Evolutionary conservation across 495 filamentous ascomycete genomes (phyloP), one percentile per base, ranked within the genome.

Genomic region (Annulohypoxylon nitens): DNA sequence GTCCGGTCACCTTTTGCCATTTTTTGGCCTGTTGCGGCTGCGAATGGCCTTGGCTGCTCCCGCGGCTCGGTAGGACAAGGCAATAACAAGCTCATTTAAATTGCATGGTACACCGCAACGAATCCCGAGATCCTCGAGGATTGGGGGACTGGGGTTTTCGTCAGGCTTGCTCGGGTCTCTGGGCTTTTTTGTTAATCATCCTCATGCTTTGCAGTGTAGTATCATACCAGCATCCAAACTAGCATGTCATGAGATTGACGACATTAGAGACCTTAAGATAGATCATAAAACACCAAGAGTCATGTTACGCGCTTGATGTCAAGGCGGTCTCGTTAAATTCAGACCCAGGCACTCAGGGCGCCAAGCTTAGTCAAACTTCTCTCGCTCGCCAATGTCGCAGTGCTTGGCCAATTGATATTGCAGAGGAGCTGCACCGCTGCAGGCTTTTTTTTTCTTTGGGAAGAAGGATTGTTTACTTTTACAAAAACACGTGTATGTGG

Each of bases 101-200:
- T 71, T 72, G 73, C 64, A 69, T 71, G 45, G 64, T 64, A 60
- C 64, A 64, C 58, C 61, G 71, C 71, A 63, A 67, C 67, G 58
- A 65, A 74, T 74, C 59, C 72, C 72, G 72, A 70, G 63, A 74
- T 74, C 72, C 72, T 70, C 67, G 59, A 74, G 72, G 72, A 74
- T 54, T 54, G 47, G 41, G 50, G 51, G 6, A 50, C 58, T 64
- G 50, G 72, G 59, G 54, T 67, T 64, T 43, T 51, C 62, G 55
- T 63, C 41, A 60, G 30, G 63, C 25, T 59, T 67, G 63, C 48
- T 63, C 54, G 16, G 36, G 3, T 39, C 58, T 41, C 51, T 23
- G 9, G 41, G 45, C 25, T 33, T n/a, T 54, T 7, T 57, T 54
- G 54, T 43, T 43, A 30, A 34, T 14, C 10, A 20, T 47, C 45